Conservation (phyloP, 2,329 filamentous ascomycete genomes). For the Fusarium coffeatum region DNA sequence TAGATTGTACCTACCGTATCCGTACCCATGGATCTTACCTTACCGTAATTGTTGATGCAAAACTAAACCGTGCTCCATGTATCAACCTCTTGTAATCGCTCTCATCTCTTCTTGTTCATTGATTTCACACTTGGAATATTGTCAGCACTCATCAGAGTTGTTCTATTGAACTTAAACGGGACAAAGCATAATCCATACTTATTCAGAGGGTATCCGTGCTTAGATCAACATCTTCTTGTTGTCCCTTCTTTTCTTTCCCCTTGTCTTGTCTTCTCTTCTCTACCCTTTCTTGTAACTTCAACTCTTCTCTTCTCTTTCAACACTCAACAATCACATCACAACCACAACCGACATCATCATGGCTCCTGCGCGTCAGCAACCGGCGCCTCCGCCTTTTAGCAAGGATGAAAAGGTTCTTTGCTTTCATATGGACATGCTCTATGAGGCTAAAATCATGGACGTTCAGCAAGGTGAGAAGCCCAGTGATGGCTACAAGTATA, state of each 20-base stretch:
- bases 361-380: constrained; percentile 58
- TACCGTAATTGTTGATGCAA: constrained; percentile 20
- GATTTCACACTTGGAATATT: constrained; percentile 14
- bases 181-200: neutral
- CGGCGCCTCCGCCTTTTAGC: constrained; percentile 61
- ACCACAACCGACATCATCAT: constrained; percentile 44
- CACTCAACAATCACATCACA: constrained; percentile 28
- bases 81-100: constrained; percentile 17
- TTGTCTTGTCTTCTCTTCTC: neutral
- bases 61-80: constrained; percentile 31
- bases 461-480: constrained; percentile 75
- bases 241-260: constrained; percentile 3
- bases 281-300: constrained; percentile 21
- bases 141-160: constrained; percentile 15
- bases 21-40: neutral
- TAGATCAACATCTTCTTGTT: constrained; percentile 1
- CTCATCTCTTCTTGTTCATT: constrained; percentile 19
- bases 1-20: constrained; percentile 30
- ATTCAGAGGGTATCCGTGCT: neutral
- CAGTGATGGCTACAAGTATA: constrained; percentile 81
- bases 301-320: constrained; percentile 24
- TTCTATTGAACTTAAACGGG: neutral
- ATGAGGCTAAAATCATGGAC: constrained; percentile 96
- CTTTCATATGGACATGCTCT: constrained; percentile 96
- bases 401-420: constrained; percentile 96